phyloP scores from a whole-genome alignment of 768 basidiomycete species.

The Porpolomopsis calyptriformis region DNA sequence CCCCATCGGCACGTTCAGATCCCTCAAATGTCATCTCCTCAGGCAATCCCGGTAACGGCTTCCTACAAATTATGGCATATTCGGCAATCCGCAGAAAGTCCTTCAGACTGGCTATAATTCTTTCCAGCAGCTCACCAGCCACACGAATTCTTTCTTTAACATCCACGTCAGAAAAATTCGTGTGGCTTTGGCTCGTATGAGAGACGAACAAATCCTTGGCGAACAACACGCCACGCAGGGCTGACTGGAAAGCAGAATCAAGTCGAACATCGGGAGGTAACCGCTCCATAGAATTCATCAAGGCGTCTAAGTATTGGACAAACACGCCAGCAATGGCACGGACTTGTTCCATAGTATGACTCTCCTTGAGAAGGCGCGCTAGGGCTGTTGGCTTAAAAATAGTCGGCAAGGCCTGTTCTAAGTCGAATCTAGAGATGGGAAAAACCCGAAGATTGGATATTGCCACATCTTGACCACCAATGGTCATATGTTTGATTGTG shows the following conservation, averaged over 20 bases:
- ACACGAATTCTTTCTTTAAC: neutral
- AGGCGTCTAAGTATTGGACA: neutral
- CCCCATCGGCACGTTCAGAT: neutral
- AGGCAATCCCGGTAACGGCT: neutral
- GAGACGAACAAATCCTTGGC: slow-evolving; percentile 7
- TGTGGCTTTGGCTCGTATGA: slow-evolving; percentile 6
- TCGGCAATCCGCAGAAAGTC: slow-evolving; percentile 22
- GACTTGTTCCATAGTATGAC: neutral
- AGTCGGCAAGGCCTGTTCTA: too few species aligned
- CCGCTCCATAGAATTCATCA: neutral
- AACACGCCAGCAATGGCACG: neutral
- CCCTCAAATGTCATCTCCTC: neutral
- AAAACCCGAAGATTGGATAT: neutral
- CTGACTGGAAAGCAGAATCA: neutral
- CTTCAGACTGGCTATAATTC: slow-evolving; percentile 22
- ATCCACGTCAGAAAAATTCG: neutral
- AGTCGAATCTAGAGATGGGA: neutral
- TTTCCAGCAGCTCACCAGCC: slow-evolving; percentile 19
- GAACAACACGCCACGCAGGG: neutral
- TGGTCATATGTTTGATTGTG: neutral
- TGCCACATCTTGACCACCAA: too few species aligned
- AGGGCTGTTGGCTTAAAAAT: neutral
- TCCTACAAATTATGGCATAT: slow-evolving; percentile 11
- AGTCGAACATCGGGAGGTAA: neutral
- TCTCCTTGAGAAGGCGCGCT: neutral